phyloP scores from a whole-genome alignment of 257 asterid species.

The Gentiana macrophylla region DNA sequence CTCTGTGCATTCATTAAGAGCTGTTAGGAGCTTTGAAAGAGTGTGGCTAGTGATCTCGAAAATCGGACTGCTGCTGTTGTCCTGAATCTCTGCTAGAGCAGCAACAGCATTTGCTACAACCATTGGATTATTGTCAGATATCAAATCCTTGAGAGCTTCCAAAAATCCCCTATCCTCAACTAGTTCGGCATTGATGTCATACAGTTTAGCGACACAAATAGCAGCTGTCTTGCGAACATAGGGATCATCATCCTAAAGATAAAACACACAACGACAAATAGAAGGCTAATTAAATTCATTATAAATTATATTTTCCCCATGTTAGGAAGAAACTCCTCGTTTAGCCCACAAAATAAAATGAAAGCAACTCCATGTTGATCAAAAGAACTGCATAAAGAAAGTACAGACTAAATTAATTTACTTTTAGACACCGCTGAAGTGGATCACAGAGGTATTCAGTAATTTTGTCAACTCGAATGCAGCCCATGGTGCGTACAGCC shows the following conservation, averaged over 20 bases:
- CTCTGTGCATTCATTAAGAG: slow-evolving; percentile 99
- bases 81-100: slow-evolving; percentile 98
- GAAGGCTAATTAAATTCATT: slow-evolving; percentile 13
- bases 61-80: slow-evolving; percentile 72
- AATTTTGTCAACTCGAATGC: slow-evolving; percentile 98
- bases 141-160: slow-evolving; percentile 96
- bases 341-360: slow-evolving; percentile 5
- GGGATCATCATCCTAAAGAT: slow-evolving; percentile 92
- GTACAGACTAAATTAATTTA: slow-evolving; percentile 17
- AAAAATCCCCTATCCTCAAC: slow-evolving; percentile 98
- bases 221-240: slow-evolving; percentile 99
- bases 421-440: slow-evolving; percentile 97
- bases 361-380: slow-evolving; percentile 7
- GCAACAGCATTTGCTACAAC: slow-evolving; percentile 99
- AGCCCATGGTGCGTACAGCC: slow-evolving; percentile 99
- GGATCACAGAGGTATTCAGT: slow-evolving; percentile 98
- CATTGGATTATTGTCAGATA: slow-evolving; percentile 99
- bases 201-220: slow-evolving; percentile 98
- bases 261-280: slow-evolving; percentile 14
- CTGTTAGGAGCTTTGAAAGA: slow-evolving; percentile 95
- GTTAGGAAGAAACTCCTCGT: slow-evolving; percentile 3
- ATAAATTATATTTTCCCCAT: not conserved
- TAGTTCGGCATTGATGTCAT: slow-evolving; percentile 95
- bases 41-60: slow-evolving; percentile 96
- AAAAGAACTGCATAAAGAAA: slow-evolving; percentile 10